phyloP scores from a whole-genome alignment of 805 yeast genomes.

The Saitoella complicata region DNA sequence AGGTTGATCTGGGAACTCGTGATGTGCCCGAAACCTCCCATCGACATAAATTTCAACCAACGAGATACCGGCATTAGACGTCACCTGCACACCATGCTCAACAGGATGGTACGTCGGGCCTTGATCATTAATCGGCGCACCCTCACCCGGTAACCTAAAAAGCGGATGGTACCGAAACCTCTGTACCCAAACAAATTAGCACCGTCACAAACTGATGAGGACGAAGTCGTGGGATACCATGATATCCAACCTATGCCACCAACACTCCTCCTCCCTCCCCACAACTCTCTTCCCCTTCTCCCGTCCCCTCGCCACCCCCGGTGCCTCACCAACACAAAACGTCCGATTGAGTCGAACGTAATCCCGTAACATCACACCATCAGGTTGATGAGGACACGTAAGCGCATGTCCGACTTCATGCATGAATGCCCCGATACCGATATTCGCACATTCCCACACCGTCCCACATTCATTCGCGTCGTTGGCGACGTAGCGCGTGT shows the following conservation, averaged over 20 bases:
- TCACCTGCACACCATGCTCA: slow-evolving; percentile 32
- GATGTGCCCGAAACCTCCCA: slow-evolving; percentile 35
- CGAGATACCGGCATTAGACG: slow-evolving; percentile 52
- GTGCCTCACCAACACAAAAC: slow-evolving; percentile 49
- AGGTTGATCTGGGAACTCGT: slow-evolving; percentile 51
- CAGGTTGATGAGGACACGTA: slow-evolving; percentile 83
- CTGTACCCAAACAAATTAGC: slow-evolving; percentile 1
- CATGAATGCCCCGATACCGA: slow-evolving; percentile 84
- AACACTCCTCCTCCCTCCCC: slow-evolving; percentile 49
- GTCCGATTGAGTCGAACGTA: slow-evolving; percentile 68
- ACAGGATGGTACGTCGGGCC: slow-evolving; percentile 34
- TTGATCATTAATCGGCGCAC: slow-evolving; percentile 18
- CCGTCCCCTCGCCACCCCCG: slow-evolving; percentile 23
- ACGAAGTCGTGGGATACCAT: background rate
- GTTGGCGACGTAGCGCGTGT: slow-evolving; percentile 65
- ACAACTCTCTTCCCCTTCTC: slow-evolving; percentile 10
- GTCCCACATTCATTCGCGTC: slow-evolving; percentile 74
- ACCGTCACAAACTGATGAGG: background rate
- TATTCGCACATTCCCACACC: slow-evolving; percentile 75
- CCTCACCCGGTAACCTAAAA: slow-evolving; percentile 54
- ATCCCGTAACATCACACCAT: slow-evolving; percentile 82
- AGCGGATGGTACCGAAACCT: slow-evolving; percentile 71
- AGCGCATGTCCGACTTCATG: slow-evolving; percentile 87
- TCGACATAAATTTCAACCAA: slow-evolving; percentile 54
- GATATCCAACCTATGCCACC: slow-evolving; percentile 48